These are phyloP conservation scores for Penicillium arizonense DNA, from an alignment of 495 filamentous ascomycete species.

Conservation along the genomic window DNA sequence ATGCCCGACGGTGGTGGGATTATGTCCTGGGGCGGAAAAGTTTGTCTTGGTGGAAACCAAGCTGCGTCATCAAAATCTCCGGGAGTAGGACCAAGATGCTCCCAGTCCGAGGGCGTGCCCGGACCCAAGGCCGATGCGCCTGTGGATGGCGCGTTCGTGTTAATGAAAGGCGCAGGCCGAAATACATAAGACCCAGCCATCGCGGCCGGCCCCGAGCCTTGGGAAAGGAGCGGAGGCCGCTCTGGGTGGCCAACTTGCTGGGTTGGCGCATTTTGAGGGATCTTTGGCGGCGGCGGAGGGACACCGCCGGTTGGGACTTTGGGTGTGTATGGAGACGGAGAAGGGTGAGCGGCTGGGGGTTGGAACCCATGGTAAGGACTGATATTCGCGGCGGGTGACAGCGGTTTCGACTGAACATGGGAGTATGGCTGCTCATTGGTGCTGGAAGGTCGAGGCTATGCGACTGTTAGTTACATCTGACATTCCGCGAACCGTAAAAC, in stretches of 20 bases:
- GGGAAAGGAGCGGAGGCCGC: constrained; percentile 20
- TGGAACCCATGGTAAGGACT: constrained; percentile 15
- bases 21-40: constrained; percentile 8
- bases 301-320: constrained; percentile 24
- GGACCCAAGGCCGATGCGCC: constrained; percentile 48
- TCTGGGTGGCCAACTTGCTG: constrained; percentile 15
- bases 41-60: constrained; percentile 23
- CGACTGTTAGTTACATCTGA: constrained; percentile 1
- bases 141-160: constrained; percentile 15
- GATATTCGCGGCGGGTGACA: constrained; percentile 14
- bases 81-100: constrained; percentile 45
- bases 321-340: constrained; percentile 26
- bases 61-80: constrained; percentile 34
- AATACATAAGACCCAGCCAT: constrained; percentile 18
- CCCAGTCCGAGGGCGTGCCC: constrained; percentile 61
- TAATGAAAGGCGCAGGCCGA: constrained; percentile 9
- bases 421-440: constrained; percentile 25
- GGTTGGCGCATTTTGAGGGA: constrained; percentile 29
- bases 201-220: constrained; percentile 17
- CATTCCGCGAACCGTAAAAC: constrained; percentile 6
- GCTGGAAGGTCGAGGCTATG: constrained; percentile 42
- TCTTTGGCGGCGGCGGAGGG: constrained; percentile 43
- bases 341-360: constrained; percentile 16
- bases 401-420: constrained; percentile 18
- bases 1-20: constrained; percentile 12